Base-by-base conservation (phyloP, 2,329 filamentous ascomycete species). In the Botryosphaeria dothidea region DNA sequence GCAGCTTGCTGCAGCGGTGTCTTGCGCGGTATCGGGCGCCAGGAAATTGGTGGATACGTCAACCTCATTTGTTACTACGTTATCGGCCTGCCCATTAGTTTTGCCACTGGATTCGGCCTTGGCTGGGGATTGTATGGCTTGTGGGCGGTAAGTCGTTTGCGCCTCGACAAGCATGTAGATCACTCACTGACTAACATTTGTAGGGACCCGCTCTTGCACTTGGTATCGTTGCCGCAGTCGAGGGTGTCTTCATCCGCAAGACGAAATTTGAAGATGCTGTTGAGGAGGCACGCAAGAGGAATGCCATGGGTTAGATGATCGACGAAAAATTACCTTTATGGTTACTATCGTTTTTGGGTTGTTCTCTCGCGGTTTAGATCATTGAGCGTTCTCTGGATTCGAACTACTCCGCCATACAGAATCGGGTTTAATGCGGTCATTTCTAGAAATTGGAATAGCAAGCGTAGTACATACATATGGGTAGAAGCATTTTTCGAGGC, bases 11-110 rank as follows among this genome's bases (percentile, higher is more conserved):
- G 91, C 65, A 93, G 95, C 72, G 94, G 93, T 29, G 84, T 97
- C 43, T 84, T 98, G 29, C 86, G 95, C 46, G 94, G 94, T 13
- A 86, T 98, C 17, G 95, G 95, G 2, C 87, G 91, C 65, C 94
- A 98, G 77, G 89, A 92, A 68, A 88, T 98, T 65, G 94, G 94
- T 13, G 93, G 94, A 0, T 97, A 94, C 71, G 89, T 93, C 7
- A 96, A 95, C 72, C 79, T 98, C 2, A 86, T 92, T 57, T 89
- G 90, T 23, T 97, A 97, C 80, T 99, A 98, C 77, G 81, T 86
- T 19, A 84, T 98, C 27, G 94, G 92, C 0, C 83, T 98, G 77
- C 94, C 95, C 0, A 86, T 97, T 36, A 92, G 90, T 43, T 90
- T 97, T 69, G 87, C 85, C 4, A 86, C 90, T 0, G 90, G 89